These are phyloP conservation scores for Epichloe gansuensis DNA, from an alignment of 2,329 filamentous ascomycete species.

Conservation along the genomic window DNA sequence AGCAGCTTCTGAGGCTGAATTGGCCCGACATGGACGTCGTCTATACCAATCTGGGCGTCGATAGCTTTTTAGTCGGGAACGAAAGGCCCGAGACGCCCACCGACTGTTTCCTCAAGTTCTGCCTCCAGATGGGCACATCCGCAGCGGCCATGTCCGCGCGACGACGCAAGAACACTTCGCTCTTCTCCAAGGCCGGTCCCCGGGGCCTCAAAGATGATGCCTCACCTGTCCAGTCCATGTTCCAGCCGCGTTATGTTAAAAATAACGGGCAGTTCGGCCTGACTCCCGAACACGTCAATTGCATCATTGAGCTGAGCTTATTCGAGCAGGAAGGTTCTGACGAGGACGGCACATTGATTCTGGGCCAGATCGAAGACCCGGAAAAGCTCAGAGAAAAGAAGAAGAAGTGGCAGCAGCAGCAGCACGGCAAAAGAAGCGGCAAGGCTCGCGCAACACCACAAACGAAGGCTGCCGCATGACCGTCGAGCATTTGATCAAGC, in stretches of 20 bases:
- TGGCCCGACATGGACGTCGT: slow-evolving; percentile 31
- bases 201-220: slow-evolving; percentile 18
- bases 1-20: too few relatives aligned
- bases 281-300: not conserved
- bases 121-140: slow-evolving; percentile 25
- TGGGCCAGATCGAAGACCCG: slow-evolving; percentile 11
- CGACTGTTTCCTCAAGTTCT: slow-evolving; percentile 25
- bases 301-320: not conserved
- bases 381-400: slow-evolving; percentile 8
- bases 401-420: not conserved
- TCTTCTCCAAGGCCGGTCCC: slow-evolving; percentile 5
- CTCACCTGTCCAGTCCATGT: slow-evolving; percentile 21
- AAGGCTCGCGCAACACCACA: not conserved
- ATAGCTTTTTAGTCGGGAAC: slow-evolving; percentile 24
- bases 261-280: not conserved
- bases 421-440: not conserved
- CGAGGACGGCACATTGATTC: slow-evolving; percentile 6
- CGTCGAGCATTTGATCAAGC: slow-evolving; percentile 17
- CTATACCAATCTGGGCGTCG: slow-evolving; percentile 14
- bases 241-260: slow-evolving; percentile 9
- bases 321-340: slow-evolving; percentile 7
- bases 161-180: slow-evolving; percentile 10
- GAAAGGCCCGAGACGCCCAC: slow-evolving; percentile 16
- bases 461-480: slow-evolving; percentile 3
- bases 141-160: slow-evolving; percentile 7